Conservation (phyloP, 2,329 filamentous ascomycete genomes). For the Chaetomiaceae sp. region DNA sequence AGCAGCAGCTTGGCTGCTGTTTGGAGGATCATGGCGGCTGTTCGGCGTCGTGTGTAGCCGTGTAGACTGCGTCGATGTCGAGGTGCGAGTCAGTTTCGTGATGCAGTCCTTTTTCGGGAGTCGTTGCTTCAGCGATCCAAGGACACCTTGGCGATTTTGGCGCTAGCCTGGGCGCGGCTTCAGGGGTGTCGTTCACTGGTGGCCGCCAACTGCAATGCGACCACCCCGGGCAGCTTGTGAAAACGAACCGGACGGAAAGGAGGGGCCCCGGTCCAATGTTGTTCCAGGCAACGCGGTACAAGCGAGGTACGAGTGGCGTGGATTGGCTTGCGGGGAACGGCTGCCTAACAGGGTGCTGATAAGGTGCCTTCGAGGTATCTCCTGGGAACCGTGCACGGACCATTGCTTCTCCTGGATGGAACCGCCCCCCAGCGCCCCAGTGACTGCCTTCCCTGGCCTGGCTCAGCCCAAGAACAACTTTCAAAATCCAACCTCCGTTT, state of each 20-base stretch:
- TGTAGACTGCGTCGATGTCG: conserved; percentile 8
- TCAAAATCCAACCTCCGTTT: conserved; percentile 29
- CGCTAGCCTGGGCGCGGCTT: conserved; percentile 3
- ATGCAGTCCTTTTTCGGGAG: conserved; percentile 12
- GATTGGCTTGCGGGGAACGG: not conserved
- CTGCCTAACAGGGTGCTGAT: conserved; percentile 9
- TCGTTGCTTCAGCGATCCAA: conserved; percentile 14
- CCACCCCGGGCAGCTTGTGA: conserved; percentile 7
- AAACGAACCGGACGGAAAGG: conserved; percentile 8
- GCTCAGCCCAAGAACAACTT: conserved; percentile 29
- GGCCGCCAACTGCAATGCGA: not conserved
- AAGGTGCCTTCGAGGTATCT: conserved; percentile 16
- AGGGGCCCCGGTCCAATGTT: conserved; percentile 22
- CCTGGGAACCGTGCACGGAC: conserved; percentile 17
- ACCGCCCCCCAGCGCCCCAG: conserved; percentile 14
- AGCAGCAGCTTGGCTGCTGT: conserved; percentile 38
- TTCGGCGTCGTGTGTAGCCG: conserved; percentile 13
- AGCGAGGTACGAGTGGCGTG: conserved; percentile 10
- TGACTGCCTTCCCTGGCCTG: conserved; percentile 22
- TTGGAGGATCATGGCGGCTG: conserved; percentile 39
- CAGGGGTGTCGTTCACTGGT: conserved; percentile 1
- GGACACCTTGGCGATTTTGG: conserved; percentile 28
- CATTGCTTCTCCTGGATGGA: conserved; percentile 3
- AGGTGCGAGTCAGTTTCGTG: conserved; percentile 10
- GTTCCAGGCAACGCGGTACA: conserved; percentile 22